Conservation (phyloP, 2,329 filamentous ascomycete species). For the Cucurbitaria berberidis region DNA sequence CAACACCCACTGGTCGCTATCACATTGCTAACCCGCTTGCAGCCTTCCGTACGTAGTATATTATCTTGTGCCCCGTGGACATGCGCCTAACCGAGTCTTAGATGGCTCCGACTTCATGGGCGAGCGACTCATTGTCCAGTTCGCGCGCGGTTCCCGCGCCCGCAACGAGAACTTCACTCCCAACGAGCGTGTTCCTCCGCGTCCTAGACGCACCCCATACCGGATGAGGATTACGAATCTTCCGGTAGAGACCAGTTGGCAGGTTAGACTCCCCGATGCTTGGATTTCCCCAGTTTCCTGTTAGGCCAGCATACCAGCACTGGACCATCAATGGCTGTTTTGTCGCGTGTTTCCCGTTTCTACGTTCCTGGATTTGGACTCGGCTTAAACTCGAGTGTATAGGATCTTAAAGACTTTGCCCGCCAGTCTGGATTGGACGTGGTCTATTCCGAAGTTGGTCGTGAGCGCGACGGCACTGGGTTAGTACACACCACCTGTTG, state of each 20-base stretch:
- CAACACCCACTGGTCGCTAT: constrained; percentile 2
- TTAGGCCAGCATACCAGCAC: constrained; percentile 48
- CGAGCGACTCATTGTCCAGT: constrained; percentile 96
- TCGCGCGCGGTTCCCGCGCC: constrained; percentile 82
- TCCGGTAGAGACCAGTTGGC: constrained; percentile 98
- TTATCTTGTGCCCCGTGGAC: not conserved
- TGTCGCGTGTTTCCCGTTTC: constrained; percentile 38
- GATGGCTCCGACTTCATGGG: constrained; percentile 99
- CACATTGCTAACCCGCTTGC: constrained; percentile 31
- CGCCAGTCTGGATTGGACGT: constrained; percentile 96
- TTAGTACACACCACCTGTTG: constrained; percentile 56
- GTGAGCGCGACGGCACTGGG: constrained; percentile 92
- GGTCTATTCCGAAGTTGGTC: constrained; percentile 95
- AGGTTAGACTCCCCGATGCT: constrained; percentile 80
- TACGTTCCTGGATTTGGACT: constrained; percentile 47
- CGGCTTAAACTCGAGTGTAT: constrained; percentile 80
- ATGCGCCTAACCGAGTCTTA: constrained; percentile 49
- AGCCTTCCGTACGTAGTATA: constrained; percentile 63
- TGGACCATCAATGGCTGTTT: constrained; percentile 47
- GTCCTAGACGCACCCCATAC: constrained; percentile 91
- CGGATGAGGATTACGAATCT: constrained; percentile 98
- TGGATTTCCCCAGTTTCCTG: constrained; percentile 52
- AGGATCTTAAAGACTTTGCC: constrained; percentile 99
- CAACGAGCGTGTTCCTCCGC: constrained; percentile 71
- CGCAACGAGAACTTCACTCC: constrained; percentile 69